A percentile compares a stretch with the other conserved stretches of the same genome.
Conservation (phyloP, 2,329 filamentous ascomycete species). For the Stagonosporopsis rhizophila region DNA sequence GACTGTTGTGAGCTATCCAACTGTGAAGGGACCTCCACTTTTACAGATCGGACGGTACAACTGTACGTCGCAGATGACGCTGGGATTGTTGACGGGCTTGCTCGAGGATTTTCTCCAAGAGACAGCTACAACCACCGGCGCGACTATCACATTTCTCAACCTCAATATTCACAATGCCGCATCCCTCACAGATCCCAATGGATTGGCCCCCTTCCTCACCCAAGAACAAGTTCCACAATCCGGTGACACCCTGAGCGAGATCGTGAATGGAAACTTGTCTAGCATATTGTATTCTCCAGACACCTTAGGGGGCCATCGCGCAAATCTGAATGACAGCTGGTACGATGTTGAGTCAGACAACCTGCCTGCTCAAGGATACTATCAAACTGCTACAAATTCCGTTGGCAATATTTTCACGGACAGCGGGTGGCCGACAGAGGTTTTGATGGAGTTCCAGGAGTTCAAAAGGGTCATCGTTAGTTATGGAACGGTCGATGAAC, state of each 20-base stretch:
- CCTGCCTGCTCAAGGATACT: constrained; percentile 62
- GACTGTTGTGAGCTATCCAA: constrained; percentile 27
- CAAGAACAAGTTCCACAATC: constrained; percentile 54
- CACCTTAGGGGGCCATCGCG: constrained; percentile 59
- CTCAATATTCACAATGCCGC: constrained; percentile 67
- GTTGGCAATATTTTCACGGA: constrained; percentile 55
- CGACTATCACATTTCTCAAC: constrained; percentile 60
- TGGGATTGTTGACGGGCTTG: constrained; percentile 58
- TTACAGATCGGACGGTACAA: constrained; percentile 59
- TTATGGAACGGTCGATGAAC: constrained; percentile 64
- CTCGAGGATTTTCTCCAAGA: constrained; percentile 61
- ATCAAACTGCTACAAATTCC: constrained; percentile 50
- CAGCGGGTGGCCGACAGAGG: constrained; percentile 70
- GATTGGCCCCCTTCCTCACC: constrained; percentile 51
- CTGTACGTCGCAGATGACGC: constrained; percentile 61
- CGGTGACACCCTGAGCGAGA: constrained; percentile 55
- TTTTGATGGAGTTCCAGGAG: constrained; percentile 62
- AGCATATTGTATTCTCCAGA: constrained; percentile 62
- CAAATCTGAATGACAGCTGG: constrained; percentile 66
- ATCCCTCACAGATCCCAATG: constrained; percentile 45
- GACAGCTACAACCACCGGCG: constrained; percentile 63
- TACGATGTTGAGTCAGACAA: constrained; percentile 52
- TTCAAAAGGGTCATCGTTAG: constrained; percentile 62
- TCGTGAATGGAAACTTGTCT: constrained; percentile 58
- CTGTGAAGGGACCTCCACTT: constrained; percentile 39